Conservation (phyloP, 1,284 basidiomycete genomes). For the Cerioporus squamosus region DNA sequence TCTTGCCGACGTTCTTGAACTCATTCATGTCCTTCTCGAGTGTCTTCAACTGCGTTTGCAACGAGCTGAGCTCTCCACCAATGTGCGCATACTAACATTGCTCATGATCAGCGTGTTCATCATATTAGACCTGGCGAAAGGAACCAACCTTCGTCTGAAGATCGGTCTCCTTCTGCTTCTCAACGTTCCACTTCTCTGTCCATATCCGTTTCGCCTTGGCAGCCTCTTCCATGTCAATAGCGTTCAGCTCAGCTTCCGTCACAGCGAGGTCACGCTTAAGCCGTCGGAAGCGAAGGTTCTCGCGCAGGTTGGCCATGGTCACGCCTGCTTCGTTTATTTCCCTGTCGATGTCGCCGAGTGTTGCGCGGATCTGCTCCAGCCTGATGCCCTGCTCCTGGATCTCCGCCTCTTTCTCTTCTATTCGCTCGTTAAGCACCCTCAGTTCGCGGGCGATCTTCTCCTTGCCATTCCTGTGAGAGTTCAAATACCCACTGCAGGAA, state of each 20-base stretch:
- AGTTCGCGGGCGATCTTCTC: conserved; percentile 70
- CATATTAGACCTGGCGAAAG: conserved; percentile 8
- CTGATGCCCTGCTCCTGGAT: conserved; percentile 59
- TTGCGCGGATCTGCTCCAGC: conserved; percentile 59
- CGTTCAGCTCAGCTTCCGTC: conserved; percentile 76
- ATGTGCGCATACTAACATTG: conserved; percentile 74
- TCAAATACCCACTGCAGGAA: too few species aligned
- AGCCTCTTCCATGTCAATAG: conserved; percentile 81
- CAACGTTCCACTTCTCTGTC: conserved; percentile 76
- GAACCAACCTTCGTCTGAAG: conserved; percentile 70
- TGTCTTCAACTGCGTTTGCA: conserved; percentile 69
- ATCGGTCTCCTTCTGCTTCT: conserved; percentile 74
- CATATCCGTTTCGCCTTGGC: conserved; percentile 83
- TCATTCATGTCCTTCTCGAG: conserved; percentile 81
- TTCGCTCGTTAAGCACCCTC: conserved; percentile 62
- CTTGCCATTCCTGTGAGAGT: conserved; percentile 65
- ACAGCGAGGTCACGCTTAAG: conserved; percentile 69
- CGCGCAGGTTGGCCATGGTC: conserved; percentile 75
- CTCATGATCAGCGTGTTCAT: conserved; percentile 1
- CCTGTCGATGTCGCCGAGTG: conserved; percentile 62
- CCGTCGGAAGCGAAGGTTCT: conserved; percentile 84
- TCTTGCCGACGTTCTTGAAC: conserved; percentile 86
- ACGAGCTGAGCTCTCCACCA: conserved; percentile 82
- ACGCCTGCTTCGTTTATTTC: conserved; percentile 78
- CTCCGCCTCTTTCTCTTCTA: conserved; percentile 63